A percentile compares a stretch with the other conserved stretches of the same genome.
Conservation (phyloP, 805 yeast genomes). For the Hanseniaspora occidentalis region DNA sequence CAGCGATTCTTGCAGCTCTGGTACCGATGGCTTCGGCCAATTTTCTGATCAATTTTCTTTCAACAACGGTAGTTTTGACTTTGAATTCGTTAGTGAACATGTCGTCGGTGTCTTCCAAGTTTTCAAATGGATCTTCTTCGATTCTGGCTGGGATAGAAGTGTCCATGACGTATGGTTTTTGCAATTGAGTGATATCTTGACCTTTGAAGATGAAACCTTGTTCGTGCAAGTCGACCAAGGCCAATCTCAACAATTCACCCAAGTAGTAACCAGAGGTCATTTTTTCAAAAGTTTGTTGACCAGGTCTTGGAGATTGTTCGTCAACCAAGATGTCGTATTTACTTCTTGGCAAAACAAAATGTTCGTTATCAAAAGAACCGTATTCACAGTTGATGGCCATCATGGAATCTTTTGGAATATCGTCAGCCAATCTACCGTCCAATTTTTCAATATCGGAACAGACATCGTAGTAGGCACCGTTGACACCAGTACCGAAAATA, state of each 20-base stretch:
- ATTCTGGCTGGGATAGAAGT: slow-evolving; percentile 78
- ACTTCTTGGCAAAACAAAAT: slow-evolving; percentile 72
- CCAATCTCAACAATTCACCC: slow-evolving; percentile 81
- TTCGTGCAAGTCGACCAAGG: slow-evolving; percentile 56
- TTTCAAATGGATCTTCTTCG: slow-evolving; percentile 83
- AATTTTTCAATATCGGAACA: slow-evolving; percentile 68
- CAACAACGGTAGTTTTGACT: slow-evolving; percentile 57
- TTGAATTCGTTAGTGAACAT: slow-evolving; percentile 48
- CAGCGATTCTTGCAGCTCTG: slow-evolving; percentile 83
- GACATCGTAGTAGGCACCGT: slow-evolving; percentile 87
- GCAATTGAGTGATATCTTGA: slow-evolving; percentile 56
- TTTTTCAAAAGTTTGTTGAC: slow-evolving; percentile 91
- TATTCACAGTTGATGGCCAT: slow-evolving; percentile 98
- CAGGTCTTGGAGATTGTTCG: slow-evolving; percentile 83
- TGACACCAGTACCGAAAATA: slow-evolving; percentile 95
- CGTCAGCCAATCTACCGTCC: slow-evolving; percentile 53
- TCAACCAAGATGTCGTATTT: slow-evolving; percentile 76
- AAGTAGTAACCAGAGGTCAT: slow-evolving; percentile 95
- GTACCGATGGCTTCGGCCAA: slow-evolving; percentile 81
- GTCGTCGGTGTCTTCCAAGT: slow-evolving; percentile 61
- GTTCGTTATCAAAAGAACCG: slow-evolving; percentile 95
- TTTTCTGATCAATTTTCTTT: slow-evolving; percentile 72
- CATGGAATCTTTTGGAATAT: slow-evolving; percentile 48
- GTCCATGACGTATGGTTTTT: slow-evolving; percentile 63
- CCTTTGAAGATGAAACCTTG: slow-evolving; percentile 54